Conservation (phyloP, 257 asterid genomes). For the Capsicum chinense region DNA sequence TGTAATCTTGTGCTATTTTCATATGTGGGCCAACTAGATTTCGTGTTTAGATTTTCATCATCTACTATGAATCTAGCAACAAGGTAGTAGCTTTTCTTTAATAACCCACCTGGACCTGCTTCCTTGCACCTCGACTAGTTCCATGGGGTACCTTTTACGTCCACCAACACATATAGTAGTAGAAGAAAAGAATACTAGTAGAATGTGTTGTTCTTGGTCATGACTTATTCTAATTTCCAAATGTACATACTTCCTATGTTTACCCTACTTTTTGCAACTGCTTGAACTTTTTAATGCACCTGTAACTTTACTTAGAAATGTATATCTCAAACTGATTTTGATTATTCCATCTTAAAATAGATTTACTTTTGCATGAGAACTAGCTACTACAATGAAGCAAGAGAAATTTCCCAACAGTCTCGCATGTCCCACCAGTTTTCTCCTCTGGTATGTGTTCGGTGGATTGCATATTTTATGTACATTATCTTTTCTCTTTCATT, state of each 20-base stretch:
- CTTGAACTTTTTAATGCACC: neutral
- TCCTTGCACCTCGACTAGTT: neutral
- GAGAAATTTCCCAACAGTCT: slow-evolving; percentile 80
- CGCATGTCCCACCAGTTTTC: slow-evolving; percentile 86
- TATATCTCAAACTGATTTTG: slow-evolving; percentile 29
- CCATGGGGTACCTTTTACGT: neutral
- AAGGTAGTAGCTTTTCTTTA: neutral
- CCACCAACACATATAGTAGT: neutral
- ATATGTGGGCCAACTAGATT: neutral
- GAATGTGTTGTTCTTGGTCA: slow-evolving; percentile 12
- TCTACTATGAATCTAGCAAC: slow-evolving; percentile 11
- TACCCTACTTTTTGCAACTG: neutral
- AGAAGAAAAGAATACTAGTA: neutral
- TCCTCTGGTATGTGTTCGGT: slow-evolving; percentile 64
- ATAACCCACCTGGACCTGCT: neutral
- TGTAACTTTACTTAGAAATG: neutral
- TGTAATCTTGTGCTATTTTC: neutral
- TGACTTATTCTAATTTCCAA: neutral
- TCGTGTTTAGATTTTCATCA: neutral
- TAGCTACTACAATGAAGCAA: slow-evolving; percentile 93
- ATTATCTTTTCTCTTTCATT: neutral
- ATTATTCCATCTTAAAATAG: slow-evolving; percentile 50
- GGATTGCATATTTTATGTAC: slow-evolving; percentile 23
- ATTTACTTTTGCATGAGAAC: slow-evolving; percentile 96
- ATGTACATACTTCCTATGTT: neutral